Base-by-base conservation (phyloP, 164 flowering plant genomes). In the Buxus sempervirens region DNA sequence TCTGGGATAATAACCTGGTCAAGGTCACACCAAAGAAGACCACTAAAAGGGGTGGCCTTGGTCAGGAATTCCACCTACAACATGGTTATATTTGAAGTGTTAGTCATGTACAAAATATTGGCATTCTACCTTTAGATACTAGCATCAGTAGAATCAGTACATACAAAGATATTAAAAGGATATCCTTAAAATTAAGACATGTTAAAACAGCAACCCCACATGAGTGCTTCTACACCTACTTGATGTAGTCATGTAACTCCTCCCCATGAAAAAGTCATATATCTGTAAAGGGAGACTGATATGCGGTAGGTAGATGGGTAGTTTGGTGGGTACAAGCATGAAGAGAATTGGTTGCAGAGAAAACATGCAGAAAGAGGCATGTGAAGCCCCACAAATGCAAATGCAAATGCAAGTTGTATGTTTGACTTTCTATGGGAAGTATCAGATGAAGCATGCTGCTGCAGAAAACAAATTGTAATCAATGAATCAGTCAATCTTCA, bases 101-200 rank as follows among this genome's bases (percentile, higher is more conserved):
- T n/a, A n/a, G n/a, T n/a, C n/a, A n/a, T n/a, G n/a, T n/a, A n/a
- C n/a, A n/a, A n/a, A n/a, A n/a, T n/a, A n/a, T n/a, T n/a, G n/a
- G n/a, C n/a, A n/a, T n/a, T n/a, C n/a, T n/a, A n/a, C n/a, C n/a
- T n/a, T n/a, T n/a, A n/a, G n/a, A n/a, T n/a, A n/a, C n/a, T n/a
- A n/a, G n/a, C n/a, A n/a, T n/a, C 51, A 5, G 12, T 4, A 45
- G 51, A 45, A 45, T 45, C 12, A 45, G 12, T 6, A 10, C 51
- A 45, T 45, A 10, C 51, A 32, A 7, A 32, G 38, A 65, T 70
- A 16, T 71, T 19, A 60, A 61, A 58, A 58, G 16, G 57, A 38
- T 9, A 36, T 45, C 51, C 12, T 5, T 10, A 45, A 15, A 4
- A 45, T 45, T 10, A 45, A 45, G 51, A 45, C 51, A 45, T 45